A percentile compares a stretch with the other conserved stretches of the same genome.
phyloP scores from a whole-genome alignment of 1,139 yeast genomes.

The Debaryomyces subglobosus region DNA sequence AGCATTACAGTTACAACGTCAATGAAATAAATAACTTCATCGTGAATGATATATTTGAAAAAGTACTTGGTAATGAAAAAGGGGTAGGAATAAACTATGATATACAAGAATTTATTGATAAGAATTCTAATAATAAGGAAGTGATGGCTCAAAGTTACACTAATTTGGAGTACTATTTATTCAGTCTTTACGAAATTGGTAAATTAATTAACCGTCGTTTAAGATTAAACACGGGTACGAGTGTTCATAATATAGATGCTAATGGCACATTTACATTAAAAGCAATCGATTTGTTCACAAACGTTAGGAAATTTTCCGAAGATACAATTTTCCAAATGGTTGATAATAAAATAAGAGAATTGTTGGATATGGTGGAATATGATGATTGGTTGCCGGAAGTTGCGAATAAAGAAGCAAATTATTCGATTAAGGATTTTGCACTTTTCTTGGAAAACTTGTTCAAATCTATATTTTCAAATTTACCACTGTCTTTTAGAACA shows the following conservation, averaged over 20 bases:
- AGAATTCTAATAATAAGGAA: constrained; percentile 75
- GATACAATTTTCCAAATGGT: constrained; percentile 78
- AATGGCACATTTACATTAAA: constrained; percentile 43
- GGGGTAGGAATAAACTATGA: constrained; percentile 67
- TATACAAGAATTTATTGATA: constrained; percentile 60
- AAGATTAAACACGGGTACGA: constrained; percentile 57
- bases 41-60: constrained; percentile 66
- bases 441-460: constrained; percentile 84
- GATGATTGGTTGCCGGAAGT: constrained; percentile 66
- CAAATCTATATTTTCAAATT: constrained; percentile 79
- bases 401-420: constrained; percentile 64
- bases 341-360: constrained; percentile 76
- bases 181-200: constrained; percentile 61
- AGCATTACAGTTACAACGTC: constrained; percentile 58
- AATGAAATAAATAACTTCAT: constrained; percentile 50
- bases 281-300: constrained; percentile 54
- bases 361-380: constrained; percentile 83
- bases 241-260: constrained; percentile 44
- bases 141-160: constrained; percentile 87
- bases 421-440: constrained; percentile 83
- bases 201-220: constrained; percentile 44
- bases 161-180: constrained; percentile 81
- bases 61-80: constrained; percentile 55
- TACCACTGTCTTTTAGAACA: constrained; percentile 79
- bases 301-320: constrained; percentile 76